Evolutionary conservation across 1,284 basidiomycete species (phyloP).

Genomic region (Boletus chippewaensis): DNA sequence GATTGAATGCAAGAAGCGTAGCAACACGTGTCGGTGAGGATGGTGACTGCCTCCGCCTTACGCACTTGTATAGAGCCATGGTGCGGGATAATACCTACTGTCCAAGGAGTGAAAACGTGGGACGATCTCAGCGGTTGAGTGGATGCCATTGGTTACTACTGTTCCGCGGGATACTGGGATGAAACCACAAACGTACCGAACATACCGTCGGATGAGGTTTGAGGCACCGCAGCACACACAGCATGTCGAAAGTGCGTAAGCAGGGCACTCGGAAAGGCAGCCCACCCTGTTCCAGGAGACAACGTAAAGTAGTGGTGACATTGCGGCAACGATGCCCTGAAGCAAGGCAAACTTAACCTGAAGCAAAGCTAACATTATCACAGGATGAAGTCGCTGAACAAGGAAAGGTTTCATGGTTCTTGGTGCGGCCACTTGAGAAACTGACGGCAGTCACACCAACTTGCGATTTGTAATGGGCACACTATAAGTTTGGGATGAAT

Average conservation of each 20-base stretch:
- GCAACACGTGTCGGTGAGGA: constrained; percentile 10
- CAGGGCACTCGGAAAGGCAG: constrained; percentile 9
- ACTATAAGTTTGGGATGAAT: constrained; percentile 7
- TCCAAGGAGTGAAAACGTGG: constrained; percentile 4
- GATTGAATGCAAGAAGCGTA: constrained; percentile 4
- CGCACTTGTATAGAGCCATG: not conserved
- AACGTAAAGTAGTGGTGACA: constrained; percentile 14
- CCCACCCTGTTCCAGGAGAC: constrained; percentile 4
- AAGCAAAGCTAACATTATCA: constrained; percentile 7
- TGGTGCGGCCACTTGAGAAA: not conserved
- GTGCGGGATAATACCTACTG: not conserved
- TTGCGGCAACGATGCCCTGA: constrained; percentile 4
- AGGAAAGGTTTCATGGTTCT: constrained; percentile 1
- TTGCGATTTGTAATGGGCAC: constrained; percentile 5
- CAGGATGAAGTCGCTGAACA: constrained; percentile 10
- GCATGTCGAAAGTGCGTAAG: constrained; percentile 13
- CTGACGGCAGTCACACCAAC: constrained; percentile 1
- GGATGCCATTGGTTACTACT: constrained; percentile 1
- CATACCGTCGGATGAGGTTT: constrained; percentile 11
- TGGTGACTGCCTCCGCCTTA: not conserved
- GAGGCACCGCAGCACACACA: constrained; percentile 12
- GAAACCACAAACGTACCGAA: not conserved
- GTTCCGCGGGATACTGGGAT: constrained; percentile 20
- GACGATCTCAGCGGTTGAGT: constrained; percentile 1
- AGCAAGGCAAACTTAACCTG: constrained; percentile 1